Evolutionary conservation across 768 basidiomycete genomes (phyloP), one percentile per base, ranked within the genome.

Genomic region (Symmetrospora coprosmae): DNA sequence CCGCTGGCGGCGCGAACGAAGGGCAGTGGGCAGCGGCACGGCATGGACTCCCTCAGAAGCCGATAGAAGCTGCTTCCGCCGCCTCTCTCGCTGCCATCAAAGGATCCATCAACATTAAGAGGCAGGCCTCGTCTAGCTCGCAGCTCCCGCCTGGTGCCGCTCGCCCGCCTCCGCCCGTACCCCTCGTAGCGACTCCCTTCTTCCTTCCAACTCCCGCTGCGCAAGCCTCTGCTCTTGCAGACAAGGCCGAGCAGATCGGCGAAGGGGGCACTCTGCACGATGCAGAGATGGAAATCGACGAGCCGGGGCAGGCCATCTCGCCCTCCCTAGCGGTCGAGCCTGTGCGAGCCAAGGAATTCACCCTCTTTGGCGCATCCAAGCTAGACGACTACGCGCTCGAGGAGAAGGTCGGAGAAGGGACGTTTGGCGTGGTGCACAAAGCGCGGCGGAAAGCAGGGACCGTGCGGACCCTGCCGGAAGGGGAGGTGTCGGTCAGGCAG

Each of bases 381-480:
- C 79, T 90, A 64, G 74, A 74, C 16, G 86, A 86, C 65, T 96
- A 94, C 71, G 80, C 83, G 56, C 76, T 82, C 14, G 83, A 84
- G 39, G 84, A 82, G 2, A 94, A 96, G 73, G 75, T 97, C 16
- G 92, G 92, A 35, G 92, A 96, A 72, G 92, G 92, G 3, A 97
- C 92, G 27, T 97, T 97, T 72, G 92, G 91, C 85, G 87, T 71
- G 45, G 84, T 80, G 2, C 62, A 56, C 33, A 68, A 66, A 19
- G 68, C 40, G 6, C 21, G 38, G 9, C 39, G 35, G 19, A 59
- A 50, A 25, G 21, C 37, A 27, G 23, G 62, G 30, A 31, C 27
- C 19, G 48, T 48, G 6, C 1, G 19, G 3, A 23, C 38, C 35
- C 45, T 50, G 25, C 25, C 21, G 1, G 30, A 25, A 19, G 61